Evolutionary conservation across 805 yeast species (phyloP).

Genomic region (Cyberlindnera lachancei): DNA sequence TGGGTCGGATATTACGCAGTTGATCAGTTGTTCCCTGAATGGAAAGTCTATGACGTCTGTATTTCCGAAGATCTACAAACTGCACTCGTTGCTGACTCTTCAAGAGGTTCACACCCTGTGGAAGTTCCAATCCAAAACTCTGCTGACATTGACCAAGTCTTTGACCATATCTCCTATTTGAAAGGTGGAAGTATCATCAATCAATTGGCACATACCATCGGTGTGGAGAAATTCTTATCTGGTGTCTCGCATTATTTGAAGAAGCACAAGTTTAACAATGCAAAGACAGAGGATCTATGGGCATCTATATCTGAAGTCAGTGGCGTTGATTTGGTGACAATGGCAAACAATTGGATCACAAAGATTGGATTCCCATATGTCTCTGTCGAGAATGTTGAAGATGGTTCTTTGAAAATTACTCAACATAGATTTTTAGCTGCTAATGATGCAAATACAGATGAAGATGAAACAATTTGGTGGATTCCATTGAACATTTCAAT

Average conservation of each 20-base stretch:
- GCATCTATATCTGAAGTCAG: conserved; percentile 56
- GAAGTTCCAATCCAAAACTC: conserved; percentile 76
- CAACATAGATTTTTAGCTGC: conserved; percentile 70
- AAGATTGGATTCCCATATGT: conserved; percentile 74
- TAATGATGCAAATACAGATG: conserved; percentile 67
- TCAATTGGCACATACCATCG: conserved; percentile 70
- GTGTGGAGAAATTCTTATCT: conserved; percentile 63
- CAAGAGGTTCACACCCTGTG: conserved; percentile 78
- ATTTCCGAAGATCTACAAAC: conserved; percentile 65
- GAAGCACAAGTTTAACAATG: conserved; percentile 70
- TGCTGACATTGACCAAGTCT: conserved; percentile 74
- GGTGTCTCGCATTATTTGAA: conserved; percentile 74
- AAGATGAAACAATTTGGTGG: conserved; percentile 59
- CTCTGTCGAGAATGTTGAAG: conserved; percentile 43
- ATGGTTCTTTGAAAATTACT: conserved; percentile 43
- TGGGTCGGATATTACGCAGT: conserved; percentile 85
- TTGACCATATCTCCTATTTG: conserved; percentile 75
- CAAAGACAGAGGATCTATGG: conserved; percentile 71
- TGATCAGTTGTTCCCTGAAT: conserved; percentile 65
- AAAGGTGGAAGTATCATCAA: conserved; percentile 77
- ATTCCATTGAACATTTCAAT: conserved; percentile 39
- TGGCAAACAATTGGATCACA: conserved; percentile 74
- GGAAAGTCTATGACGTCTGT: conserved; percentile 78
- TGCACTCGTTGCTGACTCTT: conserved; percentile 66
- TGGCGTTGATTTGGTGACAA: conserved; percentile 60